These are phyloP conservation scores for Leishmania turanica DNA, from an alignment of 208 protist genomes.

Conservation along the genomic window DNA sequence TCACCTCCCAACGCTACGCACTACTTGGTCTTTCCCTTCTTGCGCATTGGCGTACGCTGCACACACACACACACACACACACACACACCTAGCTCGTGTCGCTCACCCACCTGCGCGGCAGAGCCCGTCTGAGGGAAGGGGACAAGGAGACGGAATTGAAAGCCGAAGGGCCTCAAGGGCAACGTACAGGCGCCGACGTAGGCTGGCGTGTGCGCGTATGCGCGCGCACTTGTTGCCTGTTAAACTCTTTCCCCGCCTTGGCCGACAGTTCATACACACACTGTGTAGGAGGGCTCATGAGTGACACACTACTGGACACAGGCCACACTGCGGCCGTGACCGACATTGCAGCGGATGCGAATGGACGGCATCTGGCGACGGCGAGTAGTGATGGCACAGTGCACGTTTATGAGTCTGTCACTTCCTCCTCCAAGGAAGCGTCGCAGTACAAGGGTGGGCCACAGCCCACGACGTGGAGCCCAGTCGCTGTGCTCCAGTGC, in stretches of 20 bases:
- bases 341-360: conserved; percentile 69
- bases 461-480: conserved; percentile 28
- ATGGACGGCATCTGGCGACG: conserved; percentile 62
- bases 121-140: background rate
- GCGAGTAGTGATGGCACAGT: conserved; percentile 72
- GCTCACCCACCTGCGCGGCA: background rate
- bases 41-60: background rate
- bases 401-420: conserved; percentile 49
- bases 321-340: conserved; percentile 62
- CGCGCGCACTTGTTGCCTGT: background rate
- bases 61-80: background rate
- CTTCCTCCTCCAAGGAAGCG: conserved; percentile 14
- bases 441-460: conserved; percentile 38
- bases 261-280: background rate
- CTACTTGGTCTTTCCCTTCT: background rate
- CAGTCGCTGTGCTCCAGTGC: conserved; percentile 27
- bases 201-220: background rate
- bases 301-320: conserved; percentile 60
- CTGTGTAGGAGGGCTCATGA: conserved; percentile 1
- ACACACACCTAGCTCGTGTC: background rate
- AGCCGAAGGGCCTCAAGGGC: background rate
- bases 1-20: background rate
- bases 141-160: background rate
- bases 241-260: background rate
- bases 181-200: background rate